These are phyloP conservation scores for Crithidia bombi DNA, from an alignment of 208 protist genomes.

Conservation along the genomic window DNA sequence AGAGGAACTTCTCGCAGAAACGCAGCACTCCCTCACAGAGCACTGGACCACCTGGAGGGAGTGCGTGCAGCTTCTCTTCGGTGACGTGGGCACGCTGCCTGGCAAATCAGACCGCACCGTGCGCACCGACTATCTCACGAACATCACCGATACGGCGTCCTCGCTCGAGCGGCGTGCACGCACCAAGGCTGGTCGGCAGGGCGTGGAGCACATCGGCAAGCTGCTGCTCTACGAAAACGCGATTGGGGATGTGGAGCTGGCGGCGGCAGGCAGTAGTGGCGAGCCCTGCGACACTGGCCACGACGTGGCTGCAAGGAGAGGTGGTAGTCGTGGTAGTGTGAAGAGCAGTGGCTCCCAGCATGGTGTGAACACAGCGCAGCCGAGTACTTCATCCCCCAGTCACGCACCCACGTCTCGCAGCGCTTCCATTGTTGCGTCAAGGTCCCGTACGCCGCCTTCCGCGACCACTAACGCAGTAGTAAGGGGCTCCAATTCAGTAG, in stretches of 20 bases:
- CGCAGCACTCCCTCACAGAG: slow-evolving; percentile 50
- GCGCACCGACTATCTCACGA: slow-evolving; percentile 44
- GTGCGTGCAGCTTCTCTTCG: slow-evolving; percentile 62
- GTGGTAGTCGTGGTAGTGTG: neutral
- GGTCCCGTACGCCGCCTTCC: neutral
- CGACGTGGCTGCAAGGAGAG: neutral
- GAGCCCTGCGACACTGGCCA: neutral
- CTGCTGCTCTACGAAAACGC: slow-evolving; percentile 48
- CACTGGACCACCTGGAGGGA: slow-evolving; percentile 80
- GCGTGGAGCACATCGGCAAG: slow-evolving; percentile 51
- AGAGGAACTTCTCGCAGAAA: slow-evolving; percentile 61
- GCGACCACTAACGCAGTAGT: neutral
- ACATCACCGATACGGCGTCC: slow-evolving; percentile 86
- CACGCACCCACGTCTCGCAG: neutral
- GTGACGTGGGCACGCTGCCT: slow-evolving; percentile 52
- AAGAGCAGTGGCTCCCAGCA: neutral
- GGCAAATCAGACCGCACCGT: slow-evolving; percentile 34
- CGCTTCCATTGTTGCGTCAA: neutral
- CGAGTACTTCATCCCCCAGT: neutral
- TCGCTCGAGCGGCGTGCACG: slow-evolving; percentile 59
- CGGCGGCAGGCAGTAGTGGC: slow-evolving; percentile 6
- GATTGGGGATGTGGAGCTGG: slow-evolving; percentile 4
- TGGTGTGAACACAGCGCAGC: neutral
- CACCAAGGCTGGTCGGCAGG: slow-evolving; percentile 61
- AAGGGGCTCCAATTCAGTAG: neutral